These are phyloP conservation scores for Westerdykella ornata DNA, from an alignment of 2,329 filamentous ascomycete genomes.

Conservation along the genomic window DNA sequence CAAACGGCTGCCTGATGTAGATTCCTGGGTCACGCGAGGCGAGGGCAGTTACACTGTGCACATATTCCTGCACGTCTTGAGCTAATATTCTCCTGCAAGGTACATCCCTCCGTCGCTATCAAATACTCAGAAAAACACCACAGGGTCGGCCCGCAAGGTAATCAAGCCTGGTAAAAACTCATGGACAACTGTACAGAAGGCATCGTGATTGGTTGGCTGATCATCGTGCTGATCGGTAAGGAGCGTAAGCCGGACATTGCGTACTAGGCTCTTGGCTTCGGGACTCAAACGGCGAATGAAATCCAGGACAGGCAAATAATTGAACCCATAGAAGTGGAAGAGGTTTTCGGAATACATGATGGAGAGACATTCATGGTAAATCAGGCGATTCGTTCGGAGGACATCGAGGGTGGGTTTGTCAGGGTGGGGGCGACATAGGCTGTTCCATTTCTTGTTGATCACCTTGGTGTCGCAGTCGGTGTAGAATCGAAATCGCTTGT, in stretches of 20 bases:
- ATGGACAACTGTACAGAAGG: conserved; percentile 37
- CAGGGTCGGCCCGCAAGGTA: conserved; percentile 33
- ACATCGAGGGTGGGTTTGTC: conserved; percentile 32
- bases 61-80: too few relatives aligned
- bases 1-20: too few relatives aligned
- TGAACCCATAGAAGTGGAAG: conserved; percentile 38
- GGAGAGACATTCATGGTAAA: conserved; percentile 36
- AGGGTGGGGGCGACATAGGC: conserved; percentile 29
- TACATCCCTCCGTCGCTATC: too few relatives aligned
- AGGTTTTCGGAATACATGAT: conserved; percentile 37
- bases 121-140: conserved; percentile 28
- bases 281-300: conserved; percentile 36
- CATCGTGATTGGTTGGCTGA: conserved; percentile 30
- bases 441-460: conserved; percentile 36
- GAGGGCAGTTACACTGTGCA: too few relatives aligned
- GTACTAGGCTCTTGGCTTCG: conserved; percentile 33
- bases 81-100: too few relatives aligned
- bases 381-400: conserved; percentile 33
- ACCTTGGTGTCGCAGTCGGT: conserved; percentile 39
- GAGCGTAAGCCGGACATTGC: conserved; percentile 34
- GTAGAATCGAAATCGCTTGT: conserved; percentile 42
- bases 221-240: conserved; percentile 33
- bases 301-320: conserved; percentile 36
- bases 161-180: conserved; percentile 34
- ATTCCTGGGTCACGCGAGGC: too few relatives aligned